phyloP scores from a whole-genome alignment of 441 rosid species.

The Sinapis alba region DNA sequence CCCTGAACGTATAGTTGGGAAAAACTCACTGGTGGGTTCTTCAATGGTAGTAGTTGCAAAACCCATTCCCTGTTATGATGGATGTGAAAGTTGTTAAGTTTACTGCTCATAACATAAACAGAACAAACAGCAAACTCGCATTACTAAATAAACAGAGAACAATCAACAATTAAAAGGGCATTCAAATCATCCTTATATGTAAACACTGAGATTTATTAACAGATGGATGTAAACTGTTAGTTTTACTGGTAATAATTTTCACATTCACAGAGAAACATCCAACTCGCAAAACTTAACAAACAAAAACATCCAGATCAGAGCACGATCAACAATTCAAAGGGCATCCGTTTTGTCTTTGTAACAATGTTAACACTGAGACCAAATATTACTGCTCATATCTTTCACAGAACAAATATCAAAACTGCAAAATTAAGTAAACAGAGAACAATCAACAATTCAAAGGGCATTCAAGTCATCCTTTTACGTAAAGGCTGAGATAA shows the following conservation, averaged over 20 bases:
- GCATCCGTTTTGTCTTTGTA: background rate
- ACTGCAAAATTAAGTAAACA: background rate
- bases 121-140: background rate
- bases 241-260: too few relatives aligned
- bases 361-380: background rate
- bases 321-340: background rate
- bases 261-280: too few relatives aligned
- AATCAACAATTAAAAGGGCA: slow-evolving; percentile 2
- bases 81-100: background rate
- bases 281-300: too few relatives aligned
- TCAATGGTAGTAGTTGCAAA: slow-evolving; percentile 22
- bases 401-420: background rate
- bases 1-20: slow-evolving; percentile 78
- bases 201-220: background rate
- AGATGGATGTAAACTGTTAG: background rate
- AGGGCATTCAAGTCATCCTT: slow-evolving; percentile 3
- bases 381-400: too few relatives aligned
- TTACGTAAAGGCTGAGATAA: too few relatives aligned
- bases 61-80: slow-evolving; percentile 22
- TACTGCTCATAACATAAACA: background rate
- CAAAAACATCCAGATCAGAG: too few relatives aligned
- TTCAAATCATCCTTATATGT: background rate
- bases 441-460: background rate
- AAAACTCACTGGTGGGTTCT: slow-evolving; percentile 25
- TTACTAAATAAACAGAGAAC: background rate